Evolutionary conservation across 75 land plant species (phyloP), one percentile per base, ranked within the genome.

Genomic region (Larix kaempferi): DNA sequence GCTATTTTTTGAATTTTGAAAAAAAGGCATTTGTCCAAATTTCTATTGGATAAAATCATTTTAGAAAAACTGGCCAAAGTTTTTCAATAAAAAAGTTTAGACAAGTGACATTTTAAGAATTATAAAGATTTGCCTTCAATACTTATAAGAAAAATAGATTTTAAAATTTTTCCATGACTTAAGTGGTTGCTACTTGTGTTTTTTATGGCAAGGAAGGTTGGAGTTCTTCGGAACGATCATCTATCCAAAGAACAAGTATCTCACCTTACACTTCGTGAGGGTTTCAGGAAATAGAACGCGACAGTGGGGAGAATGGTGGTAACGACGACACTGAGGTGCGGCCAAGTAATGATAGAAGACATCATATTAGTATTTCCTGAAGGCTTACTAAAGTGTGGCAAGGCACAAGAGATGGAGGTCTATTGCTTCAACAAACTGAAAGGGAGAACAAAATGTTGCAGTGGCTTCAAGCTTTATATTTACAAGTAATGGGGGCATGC

Each of bases 181-280:
- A 49, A 49, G 33, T 17, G 0, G 33, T n/a, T 57, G 6, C 22
- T 57, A 7, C 63, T 16, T 56, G 41, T 57, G 76, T 16, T 78
- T 60, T 13, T 73, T 73, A 73, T 73, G 15, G 41, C 82, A 91
- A 98, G 99, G 99, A 8, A 84, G 88, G 71, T 76, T 96, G 85
- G 94, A 96, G 87, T 69, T 96, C 79, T 96, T 96, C 74, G 99
- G 99, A 23, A 94, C 99, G 3, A 91, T 94, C 59, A 80, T 94
- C 8, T 96, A 92, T 78, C 95, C 99, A 27, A 91, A 94, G 81
- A 96, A 96, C 82, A 92, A 93, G 78, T 96, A 96, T 76, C 76
- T 94, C 73, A 94, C 95, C 1, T 54, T 96, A 83, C 89, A 91
- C 72, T 89, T 96, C 29, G 59, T 87, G 6, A 86, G 82, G 81